Base-by-base conservation (phyloP, 1,284 basidiomycete species). In the Testicularia cyperi region DNA sequence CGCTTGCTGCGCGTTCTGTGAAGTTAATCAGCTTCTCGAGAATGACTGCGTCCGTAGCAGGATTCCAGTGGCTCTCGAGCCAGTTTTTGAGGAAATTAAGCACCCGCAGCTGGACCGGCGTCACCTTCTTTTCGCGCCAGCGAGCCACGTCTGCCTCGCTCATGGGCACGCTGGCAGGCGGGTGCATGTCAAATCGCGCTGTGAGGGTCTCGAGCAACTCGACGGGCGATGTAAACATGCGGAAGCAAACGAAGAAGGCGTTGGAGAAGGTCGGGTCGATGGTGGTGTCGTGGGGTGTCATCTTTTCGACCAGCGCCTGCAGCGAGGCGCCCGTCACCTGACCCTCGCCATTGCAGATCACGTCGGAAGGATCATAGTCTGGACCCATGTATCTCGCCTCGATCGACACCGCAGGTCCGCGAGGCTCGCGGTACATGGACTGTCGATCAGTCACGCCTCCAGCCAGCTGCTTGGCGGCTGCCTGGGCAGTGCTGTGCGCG, bases 221-320 rank as follows among this genome's bases (percentile, higher is more conserved):
- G 6, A 78, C 48, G 1, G 94, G 88, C 0, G 86, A 84, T 1
- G 88, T 85, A 78, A 96, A 97, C 57, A 96, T 79, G n/a, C 94
- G 84, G 82, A 98, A 98, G 1, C 92, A 95, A 71, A 92, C 81
- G 81, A 92, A 94, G 80, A 98, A 97, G 14, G 92, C 87, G 1
- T 86, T 84, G 19, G 86, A 83, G 73, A 96, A 92, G 0, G 84
- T 84, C 14, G 86, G 81, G 67, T 97, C 92, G 47, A 79, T 78
- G 37, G 89, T 83, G 36, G 86, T 86, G 70, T 92, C 90, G 72
- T 94, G 89, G 2, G 92, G 89, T n/a, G 92, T 94, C 86, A 98
- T 88, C 79, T 89, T 90, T 78, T 94, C 92, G 8, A 97, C 86
- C 30, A 98, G 81, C 2, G 87, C 92, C 13, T 83, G 82, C 44